These are phyloP conservation scores for Cercospora sp. DNA, from an alignment of 2,329 filamentous ascomycete species.

Conservation along the genomic window DNA sequence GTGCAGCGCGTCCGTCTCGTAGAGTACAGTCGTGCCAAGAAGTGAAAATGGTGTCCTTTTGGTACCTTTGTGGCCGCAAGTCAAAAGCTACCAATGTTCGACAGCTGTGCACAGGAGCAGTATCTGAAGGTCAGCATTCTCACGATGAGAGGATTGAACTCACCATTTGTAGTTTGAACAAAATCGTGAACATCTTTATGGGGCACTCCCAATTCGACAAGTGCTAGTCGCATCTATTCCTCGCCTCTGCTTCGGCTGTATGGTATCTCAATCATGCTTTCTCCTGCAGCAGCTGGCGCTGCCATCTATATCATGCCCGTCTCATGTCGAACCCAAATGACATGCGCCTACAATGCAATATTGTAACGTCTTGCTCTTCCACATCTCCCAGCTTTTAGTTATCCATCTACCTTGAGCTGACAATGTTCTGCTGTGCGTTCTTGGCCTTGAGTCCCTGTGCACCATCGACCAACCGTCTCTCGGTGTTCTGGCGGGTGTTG, in stretches of 20 bases:
- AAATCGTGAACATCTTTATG: background rate
- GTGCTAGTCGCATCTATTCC: background rate
- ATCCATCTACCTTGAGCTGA: slow-evolving; percentile 7
- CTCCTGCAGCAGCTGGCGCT: background rate
- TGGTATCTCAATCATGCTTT: slow-evolving; percentile 3
- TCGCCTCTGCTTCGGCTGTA: background rate
- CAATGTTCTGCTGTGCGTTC: slow-evolving; percentile 17
- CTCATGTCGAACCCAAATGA: background rate
- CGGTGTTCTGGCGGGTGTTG: slow-evolving; percentile 70
- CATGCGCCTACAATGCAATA: background rate
- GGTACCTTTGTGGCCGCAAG: background rate
- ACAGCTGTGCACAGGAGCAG: too few species aligned
- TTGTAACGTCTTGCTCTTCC: background rate
- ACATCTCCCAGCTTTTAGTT: background rate
- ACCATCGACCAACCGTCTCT: slow-evolving; percentile 63
- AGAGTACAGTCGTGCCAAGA: too few species aligned
- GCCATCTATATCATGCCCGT: background rate
- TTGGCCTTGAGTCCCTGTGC: slow-evolving; percentile 57
- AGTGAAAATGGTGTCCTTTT: background rate
- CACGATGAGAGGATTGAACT: background rate
- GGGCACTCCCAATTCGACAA: background rate
- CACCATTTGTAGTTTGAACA: background rate
- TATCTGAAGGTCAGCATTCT: background rate
- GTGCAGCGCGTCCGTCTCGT: too few species aligned
- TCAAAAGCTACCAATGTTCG: background rate